A percentile compares a stretch with the other conserved stretches of the same genome.
phyloP scores from a whole-genome alignment of 345 rosid genomes.

The Camelina neglecta region DNA sequence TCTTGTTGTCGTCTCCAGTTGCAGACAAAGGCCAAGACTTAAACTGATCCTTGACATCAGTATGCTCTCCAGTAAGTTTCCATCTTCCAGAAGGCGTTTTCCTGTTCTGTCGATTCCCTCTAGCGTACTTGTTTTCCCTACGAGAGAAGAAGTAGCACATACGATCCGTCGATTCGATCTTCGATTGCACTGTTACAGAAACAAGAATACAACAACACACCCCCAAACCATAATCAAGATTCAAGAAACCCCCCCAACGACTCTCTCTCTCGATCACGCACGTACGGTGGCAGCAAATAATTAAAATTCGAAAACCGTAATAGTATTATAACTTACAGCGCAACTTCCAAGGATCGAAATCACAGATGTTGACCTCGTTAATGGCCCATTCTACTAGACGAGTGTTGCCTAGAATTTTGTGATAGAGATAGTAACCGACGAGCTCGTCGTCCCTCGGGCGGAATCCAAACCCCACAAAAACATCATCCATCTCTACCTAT shows the following conservation, averaged over 20 bases:
- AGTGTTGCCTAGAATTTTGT: slow-evolving; percentile 40
- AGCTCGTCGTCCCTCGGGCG: slow-evolving; percentile 56
- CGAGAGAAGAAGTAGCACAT: slow-evolving; percentile 44
- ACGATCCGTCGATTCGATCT: neutral
- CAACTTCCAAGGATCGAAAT: slow-evolving; percentile 55
- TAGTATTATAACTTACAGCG: slow-evolving; percentile 38
- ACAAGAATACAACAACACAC: too few species aligned
- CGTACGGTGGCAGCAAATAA: too few species aligned
- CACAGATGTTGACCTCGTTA: slow-evolving; percentile 48
- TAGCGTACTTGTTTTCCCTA: slow-evolving; percentile 12
- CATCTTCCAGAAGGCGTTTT: slow-evolving; percentile 46
- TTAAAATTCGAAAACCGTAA: neutral
- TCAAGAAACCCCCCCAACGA: too few species aligned
- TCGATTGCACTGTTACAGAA: slow-evolving; percentile 25
- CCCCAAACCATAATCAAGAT: neutral
- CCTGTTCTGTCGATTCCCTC: slow-evolving; percentile 32
- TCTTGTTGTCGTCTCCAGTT: neutral
- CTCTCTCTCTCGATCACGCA: neutral
- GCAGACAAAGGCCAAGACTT: slow-evolving; percentile 2
- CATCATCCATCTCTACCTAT: slow-evolving; percentile 8
- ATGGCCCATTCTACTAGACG: slow-evolving; percentile 5
- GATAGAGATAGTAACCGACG: slow-evolving; percentile 44
- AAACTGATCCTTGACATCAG: neutral
- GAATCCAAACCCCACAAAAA: slow-evolving; percentile 46
- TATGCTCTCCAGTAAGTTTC: slow-evolving; percentile 45